Conservation (phyloP, 2,329 filamentous ascomycete species). For the Lecanicillium sp. region DNA sequence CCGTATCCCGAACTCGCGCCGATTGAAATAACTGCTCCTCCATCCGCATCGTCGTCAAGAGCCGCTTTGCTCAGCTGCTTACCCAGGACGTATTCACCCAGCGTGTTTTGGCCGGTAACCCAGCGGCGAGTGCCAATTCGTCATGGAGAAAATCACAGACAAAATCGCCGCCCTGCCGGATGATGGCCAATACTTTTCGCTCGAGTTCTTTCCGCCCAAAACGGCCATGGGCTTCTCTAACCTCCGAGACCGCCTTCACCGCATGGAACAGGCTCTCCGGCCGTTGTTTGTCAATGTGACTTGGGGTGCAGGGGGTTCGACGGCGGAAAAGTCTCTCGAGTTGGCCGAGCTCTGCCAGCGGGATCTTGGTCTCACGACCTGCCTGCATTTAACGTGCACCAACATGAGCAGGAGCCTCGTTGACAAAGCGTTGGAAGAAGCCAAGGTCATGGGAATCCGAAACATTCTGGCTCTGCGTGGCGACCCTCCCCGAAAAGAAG, state of each 20-base stretch:
- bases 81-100: not conserved
- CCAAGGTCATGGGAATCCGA: slow-evolving; percentile 80
- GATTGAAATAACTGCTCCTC: not conserved
- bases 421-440: slow-evolving; percentile 83
- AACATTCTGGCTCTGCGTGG: slow-evolving; percentile 91
- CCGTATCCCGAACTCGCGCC: no score
- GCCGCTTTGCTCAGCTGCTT: not conserved
- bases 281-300: slow-evolving; percentile 96
- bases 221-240: slow-evolving; percentile 94
- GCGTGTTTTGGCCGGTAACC: not conserved
- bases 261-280: slow-evolving; percentile 85
- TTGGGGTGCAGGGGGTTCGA: slow-evolving; percentile 94
- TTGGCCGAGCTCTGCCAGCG: slow-evolving; percentile 92
- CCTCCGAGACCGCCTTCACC: slow-evolving; percentile 82
- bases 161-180: slow-evolving; percentile 86
- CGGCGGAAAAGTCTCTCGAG: slow-evolving; percentile 82
- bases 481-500: slow-evolving; percentile 81
- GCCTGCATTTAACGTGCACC: slow-evolving; percentile 92
- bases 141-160: slow-evolving; percentile 84
- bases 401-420: slow-evolving; percentile 88
- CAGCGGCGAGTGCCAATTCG: slow-evolving; percentile 3
- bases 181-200: slow-evolving; percentile 80
- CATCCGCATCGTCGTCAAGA: not conserved
- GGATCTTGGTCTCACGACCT: slow-evolving; percentile 86
- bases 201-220: slow-evolving; percentile 99